phyloP scores from a whole-genome alignment of 2,329 filamentous ascomycete species.

The Xylariaceae sp. region DNA sequence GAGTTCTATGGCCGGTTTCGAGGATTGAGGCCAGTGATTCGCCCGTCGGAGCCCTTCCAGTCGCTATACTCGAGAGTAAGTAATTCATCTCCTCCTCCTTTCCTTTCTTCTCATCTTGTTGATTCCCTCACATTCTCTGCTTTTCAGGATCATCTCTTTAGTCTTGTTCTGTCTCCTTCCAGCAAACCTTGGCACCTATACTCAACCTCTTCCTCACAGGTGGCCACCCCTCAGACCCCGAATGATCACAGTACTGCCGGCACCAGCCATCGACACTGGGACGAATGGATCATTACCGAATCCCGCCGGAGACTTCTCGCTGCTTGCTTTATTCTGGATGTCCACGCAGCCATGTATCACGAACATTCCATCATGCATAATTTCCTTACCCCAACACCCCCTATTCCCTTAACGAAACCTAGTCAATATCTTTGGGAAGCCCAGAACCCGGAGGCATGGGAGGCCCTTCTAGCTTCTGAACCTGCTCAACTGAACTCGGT shows the following conservation, averaged over 20 bases:
- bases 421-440: slow-evolving; percentile 59
- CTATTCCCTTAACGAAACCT: slow-evolving; percentile 55
- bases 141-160: slow-evolving; percentile 45
- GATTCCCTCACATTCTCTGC: slow-evolving; percentile 42
- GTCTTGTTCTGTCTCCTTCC: slow-evolving; percentile 43
- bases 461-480: slow-evolving; percentile 38
- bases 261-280: slow-evolving; percentile 52
- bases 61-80: slow-evolving; percentile 62
- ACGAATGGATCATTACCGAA: slow-evolving; percentile 60
- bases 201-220: slow-evolving; percentile 49
- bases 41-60: slow-evolving; percentile 57
- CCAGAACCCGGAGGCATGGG: slow-evolving; percentile 54
- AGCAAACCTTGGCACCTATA: slow-evolving; percentile 41
- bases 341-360: slow-evolving; percentile 61
- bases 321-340: slow-evolving; percentile 63
- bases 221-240: slow-evolving; percentile 45
- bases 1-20: slow-evolving; percentile 63
- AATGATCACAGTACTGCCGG: slow-evolving; percentile 30
- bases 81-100: slow-evolving; percentile 45
- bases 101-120: slow-evolving; percentile 32
- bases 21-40: slow-evolving; percentile 56
- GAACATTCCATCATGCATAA: slow-evolving; percentile 53
- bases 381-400: slow-evolving; percentile 45
- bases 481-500: slow-evolving; percentile 35
- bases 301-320: slow-evolving; percentile 60